Conservation (phyloP, 1,284 basidiomycete species). For the Ceratobasidium sp. region DNA sequence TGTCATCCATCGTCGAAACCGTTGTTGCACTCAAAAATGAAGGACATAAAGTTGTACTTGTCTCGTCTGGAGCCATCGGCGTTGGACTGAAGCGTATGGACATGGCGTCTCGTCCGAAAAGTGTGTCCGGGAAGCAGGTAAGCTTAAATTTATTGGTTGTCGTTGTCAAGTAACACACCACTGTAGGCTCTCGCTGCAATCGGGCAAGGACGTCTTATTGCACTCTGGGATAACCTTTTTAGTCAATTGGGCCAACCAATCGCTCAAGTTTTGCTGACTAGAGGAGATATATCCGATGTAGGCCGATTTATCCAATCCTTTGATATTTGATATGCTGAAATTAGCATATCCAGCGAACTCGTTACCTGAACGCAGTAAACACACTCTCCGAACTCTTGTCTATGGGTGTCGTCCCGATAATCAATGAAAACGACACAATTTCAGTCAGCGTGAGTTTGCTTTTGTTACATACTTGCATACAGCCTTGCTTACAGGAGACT, state of each 20-base stretch:
- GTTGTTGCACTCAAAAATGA: slow-evolving; percentile 81
- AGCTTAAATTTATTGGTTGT: slow-evolving; percentile 41
- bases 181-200: slow-evolving; percentile 92
- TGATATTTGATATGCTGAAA: slow-evolving; percentile 14
- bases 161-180: slow-evolving; percentile 23
- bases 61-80: slow-evolving; percentile 96
- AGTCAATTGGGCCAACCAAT: slow-evolving; percentile 93
- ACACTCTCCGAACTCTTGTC: slow-evolving; percentile 89
- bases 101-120: slow-evolving; percentile 83
- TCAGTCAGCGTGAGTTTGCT: slow-evolving; percentile 84
- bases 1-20: slow-evolving; percentile 93
- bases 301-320: slow-evolving; percentile 14
- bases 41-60: slow-evolving; percentile 95
- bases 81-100: slow-evolving; percentile 95
- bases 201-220: slow-evolving; percentile 95
- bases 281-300: slow-evolving; percentile 97
- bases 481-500: neutral
- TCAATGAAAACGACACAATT: slow-evolving; percentile 97
- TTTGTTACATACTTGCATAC: slow-evolving; percentile 14
- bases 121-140: slow-evolving; percentile 90
- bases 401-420: slow-evolving; percentile 93
- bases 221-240: slow-evolving; percentile 97
- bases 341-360: slow-evolving; percentile 73
- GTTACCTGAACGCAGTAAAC: slow-evolving; percentile 94
- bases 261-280: slow-evolving; percentile 93